Percentiles rank a stretch among this genome's conserved stretches.
These are phyloP conservation scores for Beauveria bassiana DNA, from an alignment of 2,329 filamentous ascomycete species.

Conservation along the genomic window DNA sequence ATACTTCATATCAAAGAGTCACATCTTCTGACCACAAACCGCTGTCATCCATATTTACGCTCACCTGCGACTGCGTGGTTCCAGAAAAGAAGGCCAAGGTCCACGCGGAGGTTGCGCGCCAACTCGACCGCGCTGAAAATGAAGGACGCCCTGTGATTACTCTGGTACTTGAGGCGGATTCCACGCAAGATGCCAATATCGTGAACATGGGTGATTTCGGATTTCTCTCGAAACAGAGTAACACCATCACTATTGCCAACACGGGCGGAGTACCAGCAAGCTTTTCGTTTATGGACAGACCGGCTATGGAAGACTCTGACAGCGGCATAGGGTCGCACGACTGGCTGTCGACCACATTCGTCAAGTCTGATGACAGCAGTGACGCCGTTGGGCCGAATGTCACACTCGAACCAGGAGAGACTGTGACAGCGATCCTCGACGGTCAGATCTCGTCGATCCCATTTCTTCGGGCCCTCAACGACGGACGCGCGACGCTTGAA, in stretches of 20 bases:
- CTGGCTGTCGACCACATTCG: slow-evolving; percentile 67
- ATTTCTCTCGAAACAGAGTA: slow-evolving; percentile 58
- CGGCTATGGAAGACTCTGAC: slow-evolving; percentile 39
- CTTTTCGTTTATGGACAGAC: slow-evolving; percentile 72
- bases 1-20: slow-evolving; percentile 82
- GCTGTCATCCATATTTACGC: slow-evolving; percentile 69
- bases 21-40: slow-evolving; percentile 96
- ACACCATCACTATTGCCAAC: slow-evolving; percentile 79
- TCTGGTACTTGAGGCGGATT: slow-evolving; percentile 61
- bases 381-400: slow-evolving; percentile 40
- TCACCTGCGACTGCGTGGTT: slow-evolving; percentile 81
- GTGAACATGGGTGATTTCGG: slow-evolving; percentile 73
- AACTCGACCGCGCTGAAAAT: slow-evolving; percentile 86
- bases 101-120: slow-evolving; percentile 77
- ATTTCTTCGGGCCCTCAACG: slow-evolving; percentile 64
- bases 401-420: slow-evolving; percentile 77
- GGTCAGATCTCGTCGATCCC: slow-evolving; percentile 56
- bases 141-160: slow-evolving; percentile 78
- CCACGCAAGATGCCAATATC: slow-evolving; percentile 39
- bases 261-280: slow-evolving; percentile 76
- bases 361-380: slow-evolving; percentile 30
- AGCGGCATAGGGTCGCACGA: slow-evolving; percentile 30
- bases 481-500: slow-evolving; percentile 58
- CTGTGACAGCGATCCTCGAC: slow-evolving; percentile 61
- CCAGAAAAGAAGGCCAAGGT: slow-evolving; percentile 77